Conservation (phyloP, 805 yeast species). For the Lachancea meyersii region DNA sequence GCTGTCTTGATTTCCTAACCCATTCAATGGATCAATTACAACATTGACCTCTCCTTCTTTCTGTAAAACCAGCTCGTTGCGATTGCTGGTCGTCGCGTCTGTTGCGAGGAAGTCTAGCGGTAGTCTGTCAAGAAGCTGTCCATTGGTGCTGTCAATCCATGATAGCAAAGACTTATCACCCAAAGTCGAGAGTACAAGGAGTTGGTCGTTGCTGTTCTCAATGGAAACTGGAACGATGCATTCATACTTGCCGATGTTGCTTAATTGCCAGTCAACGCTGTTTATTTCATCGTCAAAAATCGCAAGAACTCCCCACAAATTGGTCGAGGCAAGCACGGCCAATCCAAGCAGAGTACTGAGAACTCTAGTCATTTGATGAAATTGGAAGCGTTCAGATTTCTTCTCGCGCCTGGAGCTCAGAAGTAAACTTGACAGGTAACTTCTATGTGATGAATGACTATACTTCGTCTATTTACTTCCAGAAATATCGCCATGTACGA, state of each 20-base stretch:
- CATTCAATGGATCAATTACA: conserved; percentile 17
- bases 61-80: conserved; percentile 13
- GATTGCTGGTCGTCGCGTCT: conserved; percentile 14
- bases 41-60: neutral
- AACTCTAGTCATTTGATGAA: neutral
- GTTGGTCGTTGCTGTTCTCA: conserved; percentile 12
- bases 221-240: conserved; percentile 15
- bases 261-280: conserved; percentile 48
- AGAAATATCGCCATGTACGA: too few relatives aligned
- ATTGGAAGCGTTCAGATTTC: neutral
- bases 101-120: conserved; percentile 17
- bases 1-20: conserved; percentile 13
- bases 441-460: too few relatives aligned
- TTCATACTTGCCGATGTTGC: conserved; percentile 39
- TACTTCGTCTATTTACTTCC: too few relatives aligned
- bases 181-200: conserved; percentile 27
- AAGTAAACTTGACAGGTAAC: too few relatives aligned
- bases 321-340: neutral
- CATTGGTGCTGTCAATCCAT: conserved; percentile 33
- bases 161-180: conserved; percentile 27
- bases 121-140: conserved; percentile 32
- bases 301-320: conserved; percentile 19
- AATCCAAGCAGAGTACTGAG: neutral
- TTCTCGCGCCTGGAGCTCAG: neutral
- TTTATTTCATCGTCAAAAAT: conserved; percentile 49